A percentile compares a stretch with the other conserved stretches of the same genome.
phyloP scores from a whole-genome alignment of 306 rosid genomes.

The Cucurbita argyrosperma region DNA sequence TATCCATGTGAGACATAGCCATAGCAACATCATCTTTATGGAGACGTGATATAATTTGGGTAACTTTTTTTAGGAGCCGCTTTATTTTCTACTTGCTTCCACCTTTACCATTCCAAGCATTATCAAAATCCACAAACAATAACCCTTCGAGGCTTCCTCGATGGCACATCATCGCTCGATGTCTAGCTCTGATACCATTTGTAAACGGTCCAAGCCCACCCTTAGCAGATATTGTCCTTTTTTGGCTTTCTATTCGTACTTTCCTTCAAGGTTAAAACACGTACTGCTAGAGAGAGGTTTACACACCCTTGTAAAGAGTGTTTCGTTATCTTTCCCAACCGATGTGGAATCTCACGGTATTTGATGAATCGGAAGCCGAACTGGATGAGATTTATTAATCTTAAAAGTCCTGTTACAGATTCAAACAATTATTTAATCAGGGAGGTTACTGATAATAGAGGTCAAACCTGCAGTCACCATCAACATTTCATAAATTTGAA shows the following conservation, averaged over 20 bases:
- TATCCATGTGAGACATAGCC: not conserved
- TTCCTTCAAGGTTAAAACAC: too few relatives aligned
- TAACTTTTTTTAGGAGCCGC: not conserved
- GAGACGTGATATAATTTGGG: not conserved
- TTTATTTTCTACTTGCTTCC: too few relatives aligned
- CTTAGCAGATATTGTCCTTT: too few relatives aligned
- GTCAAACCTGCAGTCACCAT: constrained; percentile 1
- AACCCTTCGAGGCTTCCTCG: not conserved
- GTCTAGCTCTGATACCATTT: too few relatives aligned
- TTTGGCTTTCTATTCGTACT: too few relatives aligned
- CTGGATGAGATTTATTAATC: not conserved
- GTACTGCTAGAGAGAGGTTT: too few relatives aligned
- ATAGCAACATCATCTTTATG: not conserved
- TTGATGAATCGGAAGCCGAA: not conserved
- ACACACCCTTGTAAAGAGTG: too few relatives aligned
- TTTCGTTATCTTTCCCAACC: too few relatives aligned
- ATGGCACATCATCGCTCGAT: too few relatives aligned
- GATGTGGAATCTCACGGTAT: too few relatives aligned
- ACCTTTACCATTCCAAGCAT: not conserved
- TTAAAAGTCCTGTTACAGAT: not conserved
- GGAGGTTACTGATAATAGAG: not conserved
- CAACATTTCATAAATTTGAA: not conserved
- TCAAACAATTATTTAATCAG: not conserved
- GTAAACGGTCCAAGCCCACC: too few relatives aligned
- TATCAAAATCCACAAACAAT: not conserved